These are phyloP conservation scores for Nothophytophthora sp. DNA, from an alignment of 352 stramenopile species.

Conservation along the genomic window DNA sequence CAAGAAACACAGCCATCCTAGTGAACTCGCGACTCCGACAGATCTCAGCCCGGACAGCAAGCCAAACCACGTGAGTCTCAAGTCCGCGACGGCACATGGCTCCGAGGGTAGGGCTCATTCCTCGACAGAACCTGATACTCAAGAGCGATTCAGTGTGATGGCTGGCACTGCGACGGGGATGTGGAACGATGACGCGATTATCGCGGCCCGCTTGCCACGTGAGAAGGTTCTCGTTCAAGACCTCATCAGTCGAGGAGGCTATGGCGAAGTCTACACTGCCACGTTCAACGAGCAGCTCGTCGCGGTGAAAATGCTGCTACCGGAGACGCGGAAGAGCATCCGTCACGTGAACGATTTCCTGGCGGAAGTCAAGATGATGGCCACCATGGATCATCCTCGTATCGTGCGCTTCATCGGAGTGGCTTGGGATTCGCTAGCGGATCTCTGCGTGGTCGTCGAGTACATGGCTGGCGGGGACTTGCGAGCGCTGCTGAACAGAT, in stretches of 20 bases:
- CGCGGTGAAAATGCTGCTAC: constrained; percentile 34
- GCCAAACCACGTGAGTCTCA: constrained; percentile 1
- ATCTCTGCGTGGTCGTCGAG: constrained; percentile 16
- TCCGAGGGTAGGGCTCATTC: background rate
- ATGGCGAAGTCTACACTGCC: constrained; percentile 34
- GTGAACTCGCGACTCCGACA: constrained; percentile 8
- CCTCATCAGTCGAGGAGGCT: constrained; percentile 27
- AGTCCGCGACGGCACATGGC: constrained; percentile 7
- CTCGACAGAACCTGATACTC: background rate
- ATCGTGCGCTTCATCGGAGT: constrained; percentile 19
- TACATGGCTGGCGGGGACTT: constrained; percentile 18
- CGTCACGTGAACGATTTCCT: constrained; percentile 49
- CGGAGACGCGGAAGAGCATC: constrained; percentile 25
- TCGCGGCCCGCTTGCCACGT: constrained; percentile 34
- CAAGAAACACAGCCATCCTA: background rate
- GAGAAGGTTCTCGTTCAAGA: constrained; percentile 29
- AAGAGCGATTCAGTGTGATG: constrained; percentile 3
- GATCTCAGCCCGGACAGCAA: constrained; percentile 4
- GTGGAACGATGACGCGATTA: constrained; percentile 32
- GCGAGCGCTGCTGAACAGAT: constrained; percentile 9
- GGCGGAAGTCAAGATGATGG: constrained; percentile 53
- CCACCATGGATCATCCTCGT: constrained; percentile 37
- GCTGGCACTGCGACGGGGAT: constrained; percentile 14
- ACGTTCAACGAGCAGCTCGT: constrained; percentile 29
- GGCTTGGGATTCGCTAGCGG: constrained; percentile 14